Evolutionary conservation across 1,284 basidiomycete species (phyloP).

Genomic region (Erythrobasidium hasegawianum): DNA sequence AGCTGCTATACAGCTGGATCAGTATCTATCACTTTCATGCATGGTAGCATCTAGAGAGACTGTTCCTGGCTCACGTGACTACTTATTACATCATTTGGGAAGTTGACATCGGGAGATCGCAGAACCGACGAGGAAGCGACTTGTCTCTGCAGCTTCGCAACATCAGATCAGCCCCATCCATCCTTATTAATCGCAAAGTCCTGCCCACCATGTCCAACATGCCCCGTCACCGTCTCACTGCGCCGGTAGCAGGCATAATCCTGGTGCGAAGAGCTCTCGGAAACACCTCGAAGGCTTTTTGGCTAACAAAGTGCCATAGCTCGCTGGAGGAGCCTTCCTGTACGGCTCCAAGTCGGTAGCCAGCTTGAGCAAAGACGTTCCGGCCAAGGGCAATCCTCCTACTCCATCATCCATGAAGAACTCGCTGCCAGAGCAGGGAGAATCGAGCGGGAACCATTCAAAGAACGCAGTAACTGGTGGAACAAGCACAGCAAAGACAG

Average conservation of each 20-base stretch:
- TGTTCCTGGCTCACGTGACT: too few relatives aligned
- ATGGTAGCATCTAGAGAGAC: too few relatives aligned
- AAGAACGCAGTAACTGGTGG: constrained; percentile 20
- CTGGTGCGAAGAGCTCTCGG: background rate
- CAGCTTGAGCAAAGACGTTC: constrained; percentile 12
- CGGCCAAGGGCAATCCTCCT: constrained; percentile 24
- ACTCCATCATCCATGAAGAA: constrained; percentile 24
- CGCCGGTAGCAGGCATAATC: constrained; percentile 14
- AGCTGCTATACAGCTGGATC: too few relatives aligned
- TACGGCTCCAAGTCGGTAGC: constrained; percentile 20
- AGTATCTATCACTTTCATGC: too few relatives aligned
- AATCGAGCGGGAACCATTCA: constrained; percentile 5
- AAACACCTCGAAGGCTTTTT: background rate
- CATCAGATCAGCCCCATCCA: too few relatives aligned
- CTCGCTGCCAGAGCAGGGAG: constrained; percentile 20
- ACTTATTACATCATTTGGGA: too few relatives aligned
- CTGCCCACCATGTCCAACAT: constrained; percentile 15
- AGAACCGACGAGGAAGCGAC: too few relatives aligned
- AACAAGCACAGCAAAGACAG: constrained; percentile 7
- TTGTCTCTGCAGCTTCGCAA: too few relatives aligned
- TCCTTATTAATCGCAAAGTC: too few relatives aligned
- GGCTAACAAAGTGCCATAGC: background rate
- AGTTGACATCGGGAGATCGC: too few relatives aligned
- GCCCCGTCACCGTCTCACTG: constrained; percentile 21
- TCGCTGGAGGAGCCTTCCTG: constrained; percentile 28